phyloP scores from a whole-genome alignment of 306 rosid species.

The Cucumis hystrix region DNA sequence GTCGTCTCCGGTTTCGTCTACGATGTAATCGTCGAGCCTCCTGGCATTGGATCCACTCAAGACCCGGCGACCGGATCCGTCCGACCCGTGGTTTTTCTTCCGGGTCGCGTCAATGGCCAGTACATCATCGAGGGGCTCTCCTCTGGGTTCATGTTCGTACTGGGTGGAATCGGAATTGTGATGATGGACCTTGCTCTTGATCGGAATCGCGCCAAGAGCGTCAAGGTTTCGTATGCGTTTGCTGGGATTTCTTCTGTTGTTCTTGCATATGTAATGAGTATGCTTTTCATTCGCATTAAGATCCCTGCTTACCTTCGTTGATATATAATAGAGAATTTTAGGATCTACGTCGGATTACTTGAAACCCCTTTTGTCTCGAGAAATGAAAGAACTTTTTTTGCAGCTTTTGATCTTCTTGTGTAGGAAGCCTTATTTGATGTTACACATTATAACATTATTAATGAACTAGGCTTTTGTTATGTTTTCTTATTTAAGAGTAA shows the following conservation, averaged over 20 bases:
- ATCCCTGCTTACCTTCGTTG: constrained; percentile 69
- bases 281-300: constrained; percentile 91
- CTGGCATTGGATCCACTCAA: constrained; percentile 81
- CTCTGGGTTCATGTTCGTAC: constrained; percentile 85
- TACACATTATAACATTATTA: not conserved
- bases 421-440: not conserved
- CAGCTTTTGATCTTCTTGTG: not conserved
- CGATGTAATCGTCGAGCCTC: constrained; percentile 94
- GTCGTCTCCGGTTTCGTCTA: constrained; percentile 90
- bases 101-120: constrained; percentile 88
- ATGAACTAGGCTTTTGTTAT: not conserved
- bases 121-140: constrained; percentile 86
- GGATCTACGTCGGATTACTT: not conserved
- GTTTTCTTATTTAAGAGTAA: not conserved
- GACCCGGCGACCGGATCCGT: constrained; percentile 78
- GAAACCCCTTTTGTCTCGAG: not conserved
- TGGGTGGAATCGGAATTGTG: constrained; percentile 70
- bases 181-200: constrained; percentile 76
- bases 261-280: constrained; percentile 71
- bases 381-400: not conserved
- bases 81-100: constrained; percentile 73
- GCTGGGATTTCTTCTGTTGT: constrained; percentile 60
- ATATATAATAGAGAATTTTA: not conserved
- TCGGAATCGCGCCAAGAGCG: constrained; percentile 57
- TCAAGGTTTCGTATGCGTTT: constrained; percentile 66